Evolutionary conservation across 176 grass and related monocot species (phyloP).

Genomic region (Musa acuminata): DNA sequence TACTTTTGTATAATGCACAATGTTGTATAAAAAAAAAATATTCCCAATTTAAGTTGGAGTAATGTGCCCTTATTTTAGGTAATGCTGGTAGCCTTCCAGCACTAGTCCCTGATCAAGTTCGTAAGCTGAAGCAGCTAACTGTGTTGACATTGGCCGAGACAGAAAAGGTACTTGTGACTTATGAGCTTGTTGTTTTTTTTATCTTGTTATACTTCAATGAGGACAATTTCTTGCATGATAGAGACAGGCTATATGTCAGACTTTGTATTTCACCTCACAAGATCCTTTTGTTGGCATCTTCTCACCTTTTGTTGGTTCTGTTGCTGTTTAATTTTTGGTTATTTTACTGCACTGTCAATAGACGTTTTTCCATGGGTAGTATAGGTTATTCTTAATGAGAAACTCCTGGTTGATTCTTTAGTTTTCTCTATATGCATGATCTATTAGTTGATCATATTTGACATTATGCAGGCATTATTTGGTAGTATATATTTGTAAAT

Average conservation of each 20-base stretch:
- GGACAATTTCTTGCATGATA: not conserved
- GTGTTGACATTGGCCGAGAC: slow-evolving; percentile 88
- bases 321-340: too few species aligned
- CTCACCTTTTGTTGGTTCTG: not conserved
- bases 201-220: not conserved
- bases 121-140: slow-evolving; percentile 86
- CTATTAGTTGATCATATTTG: too few species aligned
- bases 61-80: slow-evolving; percentile 24
- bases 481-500: not conserved
- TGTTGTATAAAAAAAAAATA: slow-evolving; percentile 4
- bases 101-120: slow-evolving; percentile 75
- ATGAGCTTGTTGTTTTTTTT: not conserved
- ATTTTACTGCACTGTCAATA: too few species aligned
- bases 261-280: not conserved
- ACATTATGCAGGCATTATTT: not conserved
- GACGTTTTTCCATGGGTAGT: not conserved
- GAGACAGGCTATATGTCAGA: not conserved
- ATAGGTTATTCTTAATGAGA: not conserved
- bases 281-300: not conserved
- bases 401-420: not conserved
- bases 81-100: slow-evolving; percentile 62
- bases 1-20: not conserved
- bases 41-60: not conserved
- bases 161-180: slow-evolving; percentile 50
- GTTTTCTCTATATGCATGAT: not conserved